Conservation (phyloP, 306 rosid genomes). For the Lablab purpureus region DNA sequence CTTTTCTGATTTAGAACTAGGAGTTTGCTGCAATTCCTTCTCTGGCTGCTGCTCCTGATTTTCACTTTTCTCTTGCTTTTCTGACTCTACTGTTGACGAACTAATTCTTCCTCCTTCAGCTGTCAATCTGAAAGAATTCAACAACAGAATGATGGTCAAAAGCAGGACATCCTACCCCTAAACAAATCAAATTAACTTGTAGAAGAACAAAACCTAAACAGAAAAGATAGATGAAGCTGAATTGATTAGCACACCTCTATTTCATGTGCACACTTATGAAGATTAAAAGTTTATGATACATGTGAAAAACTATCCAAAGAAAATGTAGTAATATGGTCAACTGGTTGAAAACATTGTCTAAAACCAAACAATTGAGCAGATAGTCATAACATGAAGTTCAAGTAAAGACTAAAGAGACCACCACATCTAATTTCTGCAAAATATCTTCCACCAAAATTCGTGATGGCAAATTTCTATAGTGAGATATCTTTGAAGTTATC, state of each 20-base stretch:
- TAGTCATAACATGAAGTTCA: background rate
- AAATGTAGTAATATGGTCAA: background rate
- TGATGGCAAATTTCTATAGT: background rate
- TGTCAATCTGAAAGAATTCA: conserved; percentile 52
- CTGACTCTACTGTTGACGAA: conserved; percentile 36
- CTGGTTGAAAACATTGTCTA: background rate
- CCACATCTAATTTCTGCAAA: conserved; percentile 21
- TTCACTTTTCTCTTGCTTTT: conserved; percentile 47
- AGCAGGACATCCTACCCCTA: conserved; percentile 15
- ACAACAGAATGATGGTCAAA: background rate
- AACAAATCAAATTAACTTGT: background rate
- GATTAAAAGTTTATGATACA: background rate
- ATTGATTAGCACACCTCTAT: background rate
- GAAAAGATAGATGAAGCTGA: background rate
- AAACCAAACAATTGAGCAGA: conserved; percentile 1
- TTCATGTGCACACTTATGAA: background rate
- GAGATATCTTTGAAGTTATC: background rate
- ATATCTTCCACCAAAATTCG: background rate
- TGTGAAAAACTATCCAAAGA: background rate
- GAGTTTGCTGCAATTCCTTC: background rate
- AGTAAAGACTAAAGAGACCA: background rate
- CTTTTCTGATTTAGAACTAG: background rate
- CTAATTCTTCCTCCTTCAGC: conserved; percentile 52
- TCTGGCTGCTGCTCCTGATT: conserved; percentile 28
- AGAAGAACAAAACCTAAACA: background rate